A percentile compares a stretch with the other conserved stretches of the same genome.
Evolutionary conservation across 2,329 filamentous ascomycete species (phyloP).

Genomic region (Beauveria pseudobassiana): DNA sequence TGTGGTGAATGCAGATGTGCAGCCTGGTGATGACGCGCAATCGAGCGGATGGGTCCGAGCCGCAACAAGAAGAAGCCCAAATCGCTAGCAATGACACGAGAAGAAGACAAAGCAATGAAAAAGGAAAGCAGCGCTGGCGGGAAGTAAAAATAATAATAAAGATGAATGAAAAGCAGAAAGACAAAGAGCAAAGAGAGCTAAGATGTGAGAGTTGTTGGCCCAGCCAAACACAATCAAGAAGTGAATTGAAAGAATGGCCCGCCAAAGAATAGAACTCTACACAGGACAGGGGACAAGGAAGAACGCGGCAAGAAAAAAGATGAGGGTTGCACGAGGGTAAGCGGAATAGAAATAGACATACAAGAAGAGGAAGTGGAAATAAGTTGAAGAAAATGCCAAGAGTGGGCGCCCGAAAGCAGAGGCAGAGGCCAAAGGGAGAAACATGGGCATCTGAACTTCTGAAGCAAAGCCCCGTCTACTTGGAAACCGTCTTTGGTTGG

Average conservation of each 20-base stretch:
- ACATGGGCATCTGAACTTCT: not conserved
- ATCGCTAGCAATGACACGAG: no score
- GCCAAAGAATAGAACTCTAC: not conserved
- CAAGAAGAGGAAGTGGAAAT: not conserved
- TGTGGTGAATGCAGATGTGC: not conserved
- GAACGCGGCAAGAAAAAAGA: not conserved
- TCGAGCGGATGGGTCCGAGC: no score
- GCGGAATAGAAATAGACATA: conserved; percentile 1
- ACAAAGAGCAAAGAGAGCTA: conserved; percentile 12
- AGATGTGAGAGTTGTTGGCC: not conserved
- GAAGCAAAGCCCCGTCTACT: conserved; percentile 5
- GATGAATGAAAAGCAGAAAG: conserved; percentile 11
- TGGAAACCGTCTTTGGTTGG: not conserved
- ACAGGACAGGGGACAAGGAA: not conserved
- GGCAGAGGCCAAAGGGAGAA: not conserved
- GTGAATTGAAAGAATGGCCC: not conserved
- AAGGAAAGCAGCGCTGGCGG: conserved; percentile 9
- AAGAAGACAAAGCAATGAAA: conserved; percentile 9
- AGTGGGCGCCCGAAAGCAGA: not conserved
- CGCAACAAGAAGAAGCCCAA: not conserved
- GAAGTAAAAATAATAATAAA: conserved; percentile 10
- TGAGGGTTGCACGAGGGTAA: not conserved
- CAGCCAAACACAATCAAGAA: conserved; percentile 6
- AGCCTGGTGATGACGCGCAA: no score
- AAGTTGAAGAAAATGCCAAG: not conserved